phyloP scores from a whole-genome alignment of 768 basidiomycete genomes.

The Pholiota molesta region DNA sequence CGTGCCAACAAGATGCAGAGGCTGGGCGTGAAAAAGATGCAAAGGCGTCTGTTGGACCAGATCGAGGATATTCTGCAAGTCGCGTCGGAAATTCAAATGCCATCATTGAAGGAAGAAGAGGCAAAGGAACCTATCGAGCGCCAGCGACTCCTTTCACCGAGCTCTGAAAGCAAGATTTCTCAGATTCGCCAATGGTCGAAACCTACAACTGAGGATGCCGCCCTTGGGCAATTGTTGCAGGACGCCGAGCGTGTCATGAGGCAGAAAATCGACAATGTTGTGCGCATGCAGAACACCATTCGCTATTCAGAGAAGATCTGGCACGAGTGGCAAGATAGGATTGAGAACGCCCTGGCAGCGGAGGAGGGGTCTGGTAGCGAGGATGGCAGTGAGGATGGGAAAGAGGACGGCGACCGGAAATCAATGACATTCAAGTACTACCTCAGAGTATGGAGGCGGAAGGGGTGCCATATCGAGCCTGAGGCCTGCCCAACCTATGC shows the following conservation, averaged over 20 bases:
- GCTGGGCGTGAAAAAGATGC: conserved; percentile 79
- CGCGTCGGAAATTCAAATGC: conserved; percentile 81
- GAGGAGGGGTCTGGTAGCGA: conserved; percentile 59
- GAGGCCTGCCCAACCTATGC: conserved; percentile 65
- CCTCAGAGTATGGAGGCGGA: conserved; percentile 64
- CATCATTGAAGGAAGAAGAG: conserved; percentile 90
- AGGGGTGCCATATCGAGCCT: conserved; percentile 30
- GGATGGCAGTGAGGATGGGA: conserved; percentile 42
- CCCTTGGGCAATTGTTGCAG: conserved; percentile 78
- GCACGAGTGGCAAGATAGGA: conserved; percentile 94
- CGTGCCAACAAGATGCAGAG: conserved; percentile 78
- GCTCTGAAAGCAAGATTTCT: conserved; percentile 86
- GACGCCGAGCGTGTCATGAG: conserved; percentile 90
- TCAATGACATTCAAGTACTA: conserved; percentile 63
- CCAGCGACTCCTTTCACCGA: conserved; percentile 86
- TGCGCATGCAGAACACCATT: conserved; percentile 96
- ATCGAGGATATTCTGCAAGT: conserved; percentile 84
- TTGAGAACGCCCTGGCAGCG: conserved; percentile 65
- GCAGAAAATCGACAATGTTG: conserved; percentile 93
- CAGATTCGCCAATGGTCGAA: conserved; percentile 86
- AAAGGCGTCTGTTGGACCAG: conserved; percentile 80
- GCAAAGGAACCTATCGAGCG: conserved; percentile 90
- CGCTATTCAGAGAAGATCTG: conserved; percentile 96
- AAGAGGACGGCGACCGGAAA: conserved; percentile 34
- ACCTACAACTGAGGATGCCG: conserved; percentile 84